phyloP scores from a whole-genome alignment of 257 asterid species.

The Penstemon barbatus region DNA sequence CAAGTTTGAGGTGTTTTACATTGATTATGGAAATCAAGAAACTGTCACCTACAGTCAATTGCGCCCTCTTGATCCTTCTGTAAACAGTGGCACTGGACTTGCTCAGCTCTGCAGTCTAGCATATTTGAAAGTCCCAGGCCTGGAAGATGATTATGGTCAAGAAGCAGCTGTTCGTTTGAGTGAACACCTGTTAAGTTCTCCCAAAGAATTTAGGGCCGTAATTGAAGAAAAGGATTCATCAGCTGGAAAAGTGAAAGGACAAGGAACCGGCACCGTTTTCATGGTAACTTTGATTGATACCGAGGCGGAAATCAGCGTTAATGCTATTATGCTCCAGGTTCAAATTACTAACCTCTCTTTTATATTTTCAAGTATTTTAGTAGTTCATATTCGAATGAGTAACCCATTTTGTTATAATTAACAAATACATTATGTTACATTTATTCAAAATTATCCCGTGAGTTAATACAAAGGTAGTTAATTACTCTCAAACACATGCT shows the following conservation, averaged over 20 bases:
- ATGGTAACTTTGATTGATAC: slow-evolving; percentile 70
- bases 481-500: too few species aligned
- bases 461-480: too few species aligned
- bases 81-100: slow-evolving; percentile 75
- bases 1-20: slow-evolving; percentile 86
- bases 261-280: slow-evolving; percentile 84
- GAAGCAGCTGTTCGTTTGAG: slow-evolving; percentile 78
- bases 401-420: too few species aligned
- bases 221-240: slow-evolving; percentile 84
- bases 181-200: slow-evolving; percentile 57
- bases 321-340: slow-evolving; percentile 85
- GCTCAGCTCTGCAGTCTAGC: slow-evolving; percentile 97
- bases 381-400: too few species aligned
- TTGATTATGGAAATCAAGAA: slow-evolving; percentile 96
- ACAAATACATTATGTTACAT: too few species aligned
- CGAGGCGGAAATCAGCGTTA: slow-evolving; percentile 71
- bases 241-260: slow-evolving; percentile 89
- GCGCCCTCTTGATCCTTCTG: slow-evolving; percentile 77
- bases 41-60: slow-evolving; percentile 61
- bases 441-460: too few species aligned
- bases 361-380: neutral
- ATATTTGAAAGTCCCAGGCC: slow-evolving; percentile 67
- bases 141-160: slow-evolving; percentile 90
- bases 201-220: slow-evolving; percentile 73
- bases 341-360: neutral